Evolutionary conservation across 306 rosid genomes (phyloP).

Genomic region (Vigna angularis): DNA sequence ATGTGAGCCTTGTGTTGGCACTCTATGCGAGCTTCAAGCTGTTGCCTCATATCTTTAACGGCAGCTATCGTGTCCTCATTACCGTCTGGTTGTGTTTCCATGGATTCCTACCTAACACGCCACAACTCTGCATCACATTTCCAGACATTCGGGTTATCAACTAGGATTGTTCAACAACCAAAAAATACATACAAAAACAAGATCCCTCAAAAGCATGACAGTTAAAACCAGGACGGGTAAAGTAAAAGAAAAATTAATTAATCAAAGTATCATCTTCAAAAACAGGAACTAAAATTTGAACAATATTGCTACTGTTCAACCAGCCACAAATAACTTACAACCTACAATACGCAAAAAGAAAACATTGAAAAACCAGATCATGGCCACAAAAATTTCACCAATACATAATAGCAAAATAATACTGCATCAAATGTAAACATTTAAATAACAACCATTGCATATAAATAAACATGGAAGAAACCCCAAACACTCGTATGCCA

Average conservation of each 20-base stretch:
- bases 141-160: slow-evolving; percentile 16
- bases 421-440: neutral
- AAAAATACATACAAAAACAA: slow-evolving; percentile 20
- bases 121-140: slow-evolving; percentile 12
- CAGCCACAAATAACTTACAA: neutral
- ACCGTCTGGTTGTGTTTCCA: slow-evolving; percentile 68
- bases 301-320: neutral
- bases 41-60: slow-evolving; percentile 61
- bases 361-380: neutral
- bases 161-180: neutral
- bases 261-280: neutral
- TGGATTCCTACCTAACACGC: slow-evolving; percentile 37
- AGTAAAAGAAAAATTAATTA: neutral
- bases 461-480: slow-evolving; percentile 8
- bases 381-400: neutral
- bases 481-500: neutral
- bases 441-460: neutral
- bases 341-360: neutral
- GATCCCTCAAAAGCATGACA: neutral
- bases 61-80: slow-evolving; percentile 51
- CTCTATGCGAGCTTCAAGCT: slow-evolving; percentile 78
- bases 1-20: slow-evolving; percentile 75
- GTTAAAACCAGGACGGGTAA: neutral
- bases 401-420: neutral
- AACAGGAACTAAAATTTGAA: slow-evolving; percentile 24